Conservation (phyloP, 345 rosid species). For the Fremontodendron californicum region DNA sequence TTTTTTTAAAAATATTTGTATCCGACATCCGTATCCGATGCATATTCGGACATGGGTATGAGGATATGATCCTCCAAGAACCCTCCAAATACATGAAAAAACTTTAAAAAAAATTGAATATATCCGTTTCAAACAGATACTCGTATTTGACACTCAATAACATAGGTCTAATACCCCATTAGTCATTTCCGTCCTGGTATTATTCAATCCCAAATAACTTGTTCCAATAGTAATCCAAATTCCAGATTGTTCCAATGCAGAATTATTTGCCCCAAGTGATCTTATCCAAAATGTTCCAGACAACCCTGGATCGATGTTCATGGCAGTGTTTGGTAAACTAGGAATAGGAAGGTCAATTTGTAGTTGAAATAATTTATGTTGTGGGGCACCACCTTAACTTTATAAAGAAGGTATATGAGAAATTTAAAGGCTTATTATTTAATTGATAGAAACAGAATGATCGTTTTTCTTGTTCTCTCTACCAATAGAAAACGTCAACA, state of each 20-base stretch:
- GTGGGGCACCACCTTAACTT: conserved; percentile 1
- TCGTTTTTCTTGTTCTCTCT: neutral
- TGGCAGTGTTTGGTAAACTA: neutral
- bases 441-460: neutral
- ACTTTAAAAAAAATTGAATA: too few relatives aligned
- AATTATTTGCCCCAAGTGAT: neutral
- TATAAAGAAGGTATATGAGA: neutral
- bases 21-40: too few relatives aligned
- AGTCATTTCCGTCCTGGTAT: too few relatives aligned
- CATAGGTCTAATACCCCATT: neutral
- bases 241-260: neutral
- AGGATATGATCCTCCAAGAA: too few relatives aligned
- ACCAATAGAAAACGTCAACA: neutral
- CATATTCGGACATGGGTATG: too few relatives aligned
- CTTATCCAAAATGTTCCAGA: neutral
- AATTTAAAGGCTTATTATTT: neutral
- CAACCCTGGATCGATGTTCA: neutral
- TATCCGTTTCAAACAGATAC: too few relatives aligned
- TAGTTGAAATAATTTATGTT: neutral
- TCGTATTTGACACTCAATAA: too few relatives aligned
- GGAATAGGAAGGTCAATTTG: neutral
- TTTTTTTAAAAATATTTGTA: too few relatives aligned
- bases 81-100: too few relatives aligned
- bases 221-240: too few relatives aligned
- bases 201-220: too few relatives aligned